Evolutionary conservation across 345 rosid genomes (phyloP), one percentile per base, ranked within the genome.

Genomic region (Stellera chamaejasme): DNA sequence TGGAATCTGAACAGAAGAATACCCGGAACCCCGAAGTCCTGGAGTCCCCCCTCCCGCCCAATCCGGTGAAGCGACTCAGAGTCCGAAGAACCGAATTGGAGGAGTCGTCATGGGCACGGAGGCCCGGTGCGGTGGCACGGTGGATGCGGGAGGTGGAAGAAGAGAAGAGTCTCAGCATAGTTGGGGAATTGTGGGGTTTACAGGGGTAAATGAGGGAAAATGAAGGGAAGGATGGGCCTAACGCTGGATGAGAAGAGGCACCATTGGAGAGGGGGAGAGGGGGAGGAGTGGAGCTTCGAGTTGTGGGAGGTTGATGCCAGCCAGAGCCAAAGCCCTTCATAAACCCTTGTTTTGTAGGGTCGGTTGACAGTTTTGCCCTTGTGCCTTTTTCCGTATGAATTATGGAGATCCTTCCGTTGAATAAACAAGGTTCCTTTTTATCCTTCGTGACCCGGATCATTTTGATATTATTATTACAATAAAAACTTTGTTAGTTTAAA

Each of bases 1-100:
- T 61, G 11, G 94, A 87, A 61, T 72, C 83, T 8, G 96, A 84
- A 79, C 90, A 90, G 75, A 89, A 89, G 73, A 73, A 81, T 50
- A 71, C 88, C 54, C 88, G 75, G 44, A 64, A 82, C 36, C 63
- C 69, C 23, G 62, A 72, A 27, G 36, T 53, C 45, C 57, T 26
- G 5, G 56, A 47, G 48, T 65, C 57, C 45, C 81, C 57, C 45
- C 81, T 58, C 45, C 77, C 74, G 60, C 63, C 63, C 73, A 65
- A 59, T 11, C 79, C 73, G 45, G 73, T 58, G 53, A 85, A 55
- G 28, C 77, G 77, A 63, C 75, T 80, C 66, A 81, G 64, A 45
- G 74, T 66, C 52, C 80, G 58, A 51, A 78, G 71, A 13, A 78
- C 27, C 45, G 82, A 19, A 1, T 19, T 19, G 23, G 23, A 19